Conservation (phyloP, 2,329 filamentous ascomycete species). For the Sphaerostilbella broomeana region DNA sequence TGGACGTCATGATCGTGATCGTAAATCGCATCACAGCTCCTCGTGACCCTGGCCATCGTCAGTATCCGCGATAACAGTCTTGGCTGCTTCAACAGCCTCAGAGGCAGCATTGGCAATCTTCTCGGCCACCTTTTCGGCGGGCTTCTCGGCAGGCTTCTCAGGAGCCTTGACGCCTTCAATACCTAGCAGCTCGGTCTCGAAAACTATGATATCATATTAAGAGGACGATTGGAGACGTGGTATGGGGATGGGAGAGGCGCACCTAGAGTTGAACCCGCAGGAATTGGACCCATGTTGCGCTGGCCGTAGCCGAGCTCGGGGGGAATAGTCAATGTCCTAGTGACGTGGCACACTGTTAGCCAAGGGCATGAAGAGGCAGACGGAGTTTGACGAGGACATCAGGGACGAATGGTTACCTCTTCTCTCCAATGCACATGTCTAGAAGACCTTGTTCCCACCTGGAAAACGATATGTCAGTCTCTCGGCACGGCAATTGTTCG, state of each 20-base stretch:
- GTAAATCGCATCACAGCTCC: conserved; percentile 43
- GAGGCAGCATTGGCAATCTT: conserved; percentile 17
- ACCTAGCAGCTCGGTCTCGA: conserved; percentile 83
- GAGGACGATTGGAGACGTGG: conserved; percentile 7
- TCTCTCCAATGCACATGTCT: conserved; percentile 95
- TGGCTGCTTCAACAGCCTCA: conserved; percentile 31
- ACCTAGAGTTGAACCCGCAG: conserved; percentile 71
- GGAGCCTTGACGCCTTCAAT: conserved; percentile 62
- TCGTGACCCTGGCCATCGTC: conserved; percentile 53
- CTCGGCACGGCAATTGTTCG: neutral
- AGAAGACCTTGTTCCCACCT: conserved; percentile 87
- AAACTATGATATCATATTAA: conserved; percentile 47
- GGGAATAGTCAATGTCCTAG: conserved; percentile 77
- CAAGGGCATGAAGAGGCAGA: neutral
- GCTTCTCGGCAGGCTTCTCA: conserved; percentile 18
- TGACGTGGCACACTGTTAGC: conserved; percentile 17
- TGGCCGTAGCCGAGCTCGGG: conserved; percentile 78
- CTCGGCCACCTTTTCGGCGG: conserved; percentile 19
- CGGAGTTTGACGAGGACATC: too few relatives aligned
- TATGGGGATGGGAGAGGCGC: conserved; percentile 25
- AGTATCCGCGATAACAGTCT: conserved; percentile 46
- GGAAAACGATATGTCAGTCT: conserved; percentile 10
- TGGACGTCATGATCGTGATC: conserved; percentile 7
- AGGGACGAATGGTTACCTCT: conserved; percentile 52
- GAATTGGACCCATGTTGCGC: conserved; percentile 72